phyloP scores from a whole-genome alignment of 805 yeast genomes.

The Kregervanrija delftensis region DNA sequence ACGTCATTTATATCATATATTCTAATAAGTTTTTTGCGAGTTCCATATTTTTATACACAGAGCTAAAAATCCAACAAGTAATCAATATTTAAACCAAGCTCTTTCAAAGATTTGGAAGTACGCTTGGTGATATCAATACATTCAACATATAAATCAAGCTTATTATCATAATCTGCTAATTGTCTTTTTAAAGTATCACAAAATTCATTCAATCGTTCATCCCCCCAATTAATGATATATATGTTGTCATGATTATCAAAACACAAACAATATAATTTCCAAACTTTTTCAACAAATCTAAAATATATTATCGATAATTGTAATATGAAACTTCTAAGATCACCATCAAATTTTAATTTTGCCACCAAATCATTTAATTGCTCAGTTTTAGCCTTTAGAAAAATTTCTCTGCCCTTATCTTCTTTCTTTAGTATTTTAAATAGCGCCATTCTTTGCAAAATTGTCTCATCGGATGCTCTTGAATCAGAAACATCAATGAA shows the following conservation, averaged over 20 bases:
- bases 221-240: constrained; percentile 68
- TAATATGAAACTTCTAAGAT: constrained; percentile 44
- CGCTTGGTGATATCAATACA: constrained; percentile 48
- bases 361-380: constrained; percentile 41
- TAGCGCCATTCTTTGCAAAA: constrained; percentile 21
- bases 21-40: too few relatives aligned
- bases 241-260: constrained; percentile 29
- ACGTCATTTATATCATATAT: too few relatives aligned
- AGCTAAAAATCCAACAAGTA: constrained; percentile 37
- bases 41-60: too few relatives aligned
- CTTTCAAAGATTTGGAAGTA: constrained; percentile 57
- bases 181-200: constrained; percentile 58
- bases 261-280: constrained; percentile 44
- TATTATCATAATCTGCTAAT: constrained; percentile 52
- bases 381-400: constrained; percentile 40
- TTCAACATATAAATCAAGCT: constrained; percentile 44
- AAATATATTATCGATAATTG: constrained; percentile 60
- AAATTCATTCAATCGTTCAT: constrained; percentile 53
- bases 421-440: constrained; percentile 34
- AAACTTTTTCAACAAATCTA: constrained; percentile 53
- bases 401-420: constrained; percentile 41
- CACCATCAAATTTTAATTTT: constrained; percentile 50
- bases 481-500: constrained; percentile 19
- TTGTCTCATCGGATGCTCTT: constrained; percentile 11
- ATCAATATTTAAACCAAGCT: constrained; percentile 68